These are phyloP conservation scores for Myotisia sp. DNA, from an alignment of 2,329 filamentous ascomycete species.

Conservation along the genomic window DNA sequence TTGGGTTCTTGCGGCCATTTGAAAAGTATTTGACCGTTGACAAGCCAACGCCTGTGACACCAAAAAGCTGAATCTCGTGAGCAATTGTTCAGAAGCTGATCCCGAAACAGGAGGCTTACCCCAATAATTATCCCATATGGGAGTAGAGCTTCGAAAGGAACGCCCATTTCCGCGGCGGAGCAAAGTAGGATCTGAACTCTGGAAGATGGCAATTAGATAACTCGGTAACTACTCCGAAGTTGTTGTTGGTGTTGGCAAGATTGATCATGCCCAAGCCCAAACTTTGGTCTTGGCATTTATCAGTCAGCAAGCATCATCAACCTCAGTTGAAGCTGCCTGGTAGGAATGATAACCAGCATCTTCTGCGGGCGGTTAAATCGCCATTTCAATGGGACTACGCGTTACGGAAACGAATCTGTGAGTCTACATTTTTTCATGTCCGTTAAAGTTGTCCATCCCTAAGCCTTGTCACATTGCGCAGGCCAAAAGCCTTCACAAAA, in stretches of 20 bases:
- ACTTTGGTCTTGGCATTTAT: constrained; percentile 12
- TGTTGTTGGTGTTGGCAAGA: constrained; percentile 1
- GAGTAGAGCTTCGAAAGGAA: constrained; percentile 52
- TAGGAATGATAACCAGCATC: too few relatives aligned
- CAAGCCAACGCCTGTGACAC: constrained; percentile 44
- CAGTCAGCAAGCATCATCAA: constrained; percentile 15
- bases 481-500: too few relatives aligned
- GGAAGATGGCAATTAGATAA: constrained; percentile 3
- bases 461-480: too few relatives aligned
- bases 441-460: too few relatives aligned
- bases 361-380: too few relatives aligned
- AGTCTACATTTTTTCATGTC: too few relatives aligned
- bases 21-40: constrained; percentile 44
- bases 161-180: constrained; percentile 39
- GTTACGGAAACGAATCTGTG: too few relatives aligned
- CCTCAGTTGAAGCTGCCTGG: too few relatives aligned
- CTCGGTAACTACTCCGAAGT: too few relatives aligned
- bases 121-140: constrained; percentile 50
- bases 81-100: constrained; percentile 8
- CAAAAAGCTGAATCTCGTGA: constrained; percentile 41
- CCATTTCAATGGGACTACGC: too few relatives aligned
- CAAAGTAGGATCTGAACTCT: too few relatives aligned
- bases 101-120: constrained; percentile 32
- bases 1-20: constrained; percentile 48
- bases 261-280: constrained; percentile 1